Evolutionary conservation across 108 stramenopile species (phyloP), one percentile per base, ranked within the genome.

Genomic region (Nitzschia sp.): DNA sequence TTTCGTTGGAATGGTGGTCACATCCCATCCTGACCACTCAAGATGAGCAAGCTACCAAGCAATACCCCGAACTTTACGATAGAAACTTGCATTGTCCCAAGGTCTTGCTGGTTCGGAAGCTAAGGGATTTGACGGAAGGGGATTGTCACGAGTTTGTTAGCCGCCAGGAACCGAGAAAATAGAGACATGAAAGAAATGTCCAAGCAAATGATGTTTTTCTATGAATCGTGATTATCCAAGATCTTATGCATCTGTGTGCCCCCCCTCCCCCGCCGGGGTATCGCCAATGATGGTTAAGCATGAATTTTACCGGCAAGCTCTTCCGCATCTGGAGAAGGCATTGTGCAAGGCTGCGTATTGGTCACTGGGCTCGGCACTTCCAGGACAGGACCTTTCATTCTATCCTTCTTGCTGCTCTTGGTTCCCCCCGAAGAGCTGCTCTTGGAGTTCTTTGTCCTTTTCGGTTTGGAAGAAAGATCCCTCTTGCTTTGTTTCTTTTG

Each of bases 41-140:
- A 27, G 61, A 79, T 19, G 23, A 55, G 18, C 51, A 60, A 17
- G 69, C 74, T 17, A 6, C n/a, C 5, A 42, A 62, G 9, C 3
- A 25, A 32, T 57, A 57, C 30, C 30, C 21, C 0, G 27, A 32
- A n/a, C 36, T 60, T 0, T 93, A 93, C 33, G 81, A 84, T 59
- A 84, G 81, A 4, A 74, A 85, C 51, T 60, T 80, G 62, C 92
- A 93, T 54, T 66, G 54, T 54, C 92, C 92, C 3, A 58, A 79
- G 5, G 32, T 93, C 4, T 66, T 90, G 23, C 47, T 75, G 15
- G 27, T 93, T 21, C 68, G 35, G 30, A 93, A 93, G 67, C 32
- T 85, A 17, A 48, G 92, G 55, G 61, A 62, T 36, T 67, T 81
- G 55, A 74, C 74, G 2, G 80, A 82, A 59, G 61, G 71, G 15